Conservation (phyloP, 2,329 filamentous ascomycete genomes). For the Cadophora gregata region DNA sequence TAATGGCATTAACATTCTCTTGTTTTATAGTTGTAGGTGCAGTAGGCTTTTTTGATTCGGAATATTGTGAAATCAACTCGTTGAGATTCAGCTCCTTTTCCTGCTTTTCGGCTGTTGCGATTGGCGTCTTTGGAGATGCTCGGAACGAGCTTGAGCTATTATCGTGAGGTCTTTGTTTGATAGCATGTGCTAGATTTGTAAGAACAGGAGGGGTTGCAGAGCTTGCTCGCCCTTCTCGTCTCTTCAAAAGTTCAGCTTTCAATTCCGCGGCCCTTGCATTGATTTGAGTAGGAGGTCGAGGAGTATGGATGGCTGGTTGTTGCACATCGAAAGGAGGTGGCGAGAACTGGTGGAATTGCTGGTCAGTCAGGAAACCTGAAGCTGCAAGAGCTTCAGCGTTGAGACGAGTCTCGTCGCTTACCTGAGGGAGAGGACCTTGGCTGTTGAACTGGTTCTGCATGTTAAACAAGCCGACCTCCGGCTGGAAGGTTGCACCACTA, state of each 20-base stretch:
- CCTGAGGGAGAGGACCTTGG: conserved; percentile 31
- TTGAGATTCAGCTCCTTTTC: conserved; percentile 37
- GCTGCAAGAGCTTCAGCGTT: neutral
- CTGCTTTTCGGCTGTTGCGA: conserved; percentile 28
- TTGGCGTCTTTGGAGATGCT: conserved; percentile 32
- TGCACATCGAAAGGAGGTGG: conserved; percentile 31
- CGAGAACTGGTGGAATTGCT: conserved; percentile 33
- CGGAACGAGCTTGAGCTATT: conserved; percentile 32
- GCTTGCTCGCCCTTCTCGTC: conserved; percentile 33
- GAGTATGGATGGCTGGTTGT: conserved; percentile 23
- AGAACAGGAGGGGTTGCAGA: conserved; percentile 36
- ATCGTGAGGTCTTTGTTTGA: conserved; percentile 23
- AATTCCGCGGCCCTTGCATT: conserved; percentile 43
- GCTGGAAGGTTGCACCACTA: conserved; percentile 32
- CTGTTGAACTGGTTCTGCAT: conserved; percentile 37
- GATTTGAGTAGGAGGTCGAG: conserved; percentile 36
- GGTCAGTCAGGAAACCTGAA: conserved; percentile 27
- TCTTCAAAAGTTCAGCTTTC: conserved; percentile 42
- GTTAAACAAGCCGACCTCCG: conserved; percentile 37
- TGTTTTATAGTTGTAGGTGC: conserved; percentile 30
- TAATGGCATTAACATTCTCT: conserved; percentile 23
- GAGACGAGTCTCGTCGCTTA: conserved; percentile 28
- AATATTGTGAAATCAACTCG: conserved; percentile 41
- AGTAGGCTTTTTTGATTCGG: conserved; percentile 34
- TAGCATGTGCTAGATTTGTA: neutral